Evolutionary conservation across 345 rosid species (phyloP), one percentile per base, ranked within the genome.

Genomic region (Populus nigra): DNA sequence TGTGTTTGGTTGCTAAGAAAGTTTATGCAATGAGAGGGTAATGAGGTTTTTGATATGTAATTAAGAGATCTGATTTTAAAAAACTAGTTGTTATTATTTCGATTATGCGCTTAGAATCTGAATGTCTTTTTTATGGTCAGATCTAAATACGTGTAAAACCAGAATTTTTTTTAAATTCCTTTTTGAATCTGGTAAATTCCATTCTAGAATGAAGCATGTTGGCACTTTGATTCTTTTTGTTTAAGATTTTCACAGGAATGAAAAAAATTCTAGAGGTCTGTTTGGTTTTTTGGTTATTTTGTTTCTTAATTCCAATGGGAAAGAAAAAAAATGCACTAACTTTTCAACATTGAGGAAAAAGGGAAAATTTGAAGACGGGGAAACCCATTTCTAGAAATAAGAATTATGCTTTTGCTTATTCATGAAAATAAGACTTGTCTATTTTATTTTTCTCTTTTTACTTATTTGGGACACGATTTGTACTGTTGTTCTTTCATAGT

Each of bases 31-130:
- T 75, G 71, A 63, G 71, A 20, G 9, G 45, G 13, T 22, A 29
- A 63, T 74, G 59, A 36, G 59, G 70, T 27, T 50, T 11, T 74
- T 55, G 33, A 75, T 36, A 65, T 53, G 70, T 2, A 31, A 25
- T 49, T 16, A 47, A 45, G 49, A 43, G 80, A 77, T 77, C 80
- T 70, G 75, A 71, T 62, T 77, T 77, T 43, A 36, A 23, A 27
- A 66, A 18, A 22, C 38, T 22, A 3, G 8, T 55, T 53, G 10
- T 18, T 74, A n/a, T 68, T 11, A 3, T 68, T 68, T 36, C 33
- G 66, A 35, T 10, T 62, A 45, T 62, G 11, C 29, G 18, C 38
- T 55, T 33, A 29, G 38, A 50, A 63, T 62, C 36, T n/a, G 45
- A 41, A 2, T 65, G 55, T 27, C 31, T 38, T 78, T 41, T 55